A percentile compares a stretch with the other conserved stretches of the same genome.
Evolutionary conservation across 148 eudicot genomes (phyloP).

Genomic region (Silene uniflora): DNA sequence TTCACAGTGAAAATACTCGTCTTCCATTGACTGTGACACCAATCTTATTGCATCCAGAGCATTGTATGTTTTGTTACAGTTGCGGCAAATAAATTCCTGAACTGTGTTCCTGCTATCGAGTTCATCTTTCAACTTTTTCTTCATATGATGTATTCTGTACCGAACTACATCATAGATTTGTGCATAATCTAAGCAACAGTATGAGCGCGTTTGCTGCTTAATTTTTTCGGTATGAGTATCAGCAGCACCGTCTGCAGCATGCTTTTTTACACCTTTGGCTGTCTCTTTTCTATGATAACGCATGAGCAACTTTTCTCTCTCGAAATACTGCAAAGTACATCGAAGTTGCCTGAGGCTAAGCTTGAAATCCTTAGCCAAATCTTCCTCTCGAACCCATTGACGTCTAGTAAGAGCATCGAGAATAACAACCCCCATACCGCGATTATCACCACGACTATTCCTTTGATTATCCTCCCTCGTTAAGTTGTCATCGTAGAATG

Average conservation of each 20-base stretch:
- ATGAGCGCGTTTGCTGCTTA: conserved; percentile 91
- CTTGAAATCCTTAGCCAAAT: conserved; percentile 88
- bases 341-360: conserved; percentile 92
- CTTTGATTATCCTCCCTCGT: conserved; percentile 84
- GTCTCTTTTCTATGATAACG: conserved; percentile 97
- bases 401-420: conserved; percentile 97
- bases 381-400: conserved; percentile 96
- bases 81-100: no score
- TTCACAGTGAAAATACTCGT: conserved; percentile 89
- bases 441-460: conserved; percentile 69
- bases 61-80: conserved; percentile 84
- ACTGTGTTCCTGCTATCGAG: no score
- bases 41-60: conserved; percentile 94
- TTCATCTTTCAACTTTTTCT: conserved; percentile 89
- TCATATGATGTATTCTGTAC: conserved; percentile 90
- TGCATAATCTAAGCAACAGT: conserved; percentile 93
- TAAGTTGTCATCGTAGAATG: conserved; percentile 84
- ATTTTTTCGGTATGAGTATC: conserved; percentile 55
- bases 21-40: conserved; percentile 54
- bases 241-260: no score
- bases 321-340: conserved; percentile 81
- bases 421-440: conserved; percentile 89
- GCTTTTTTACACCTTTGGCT: no score
- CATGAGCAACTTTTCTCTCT: conserved; percentile 89
- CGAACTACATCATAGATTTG: conserved; percentile 98